A percentile compares a stretch with the other conserved stretches of the same genome.
Conservation (phyloP, 345 rosid genomes). For the Clarkia xantiana region DNA sequence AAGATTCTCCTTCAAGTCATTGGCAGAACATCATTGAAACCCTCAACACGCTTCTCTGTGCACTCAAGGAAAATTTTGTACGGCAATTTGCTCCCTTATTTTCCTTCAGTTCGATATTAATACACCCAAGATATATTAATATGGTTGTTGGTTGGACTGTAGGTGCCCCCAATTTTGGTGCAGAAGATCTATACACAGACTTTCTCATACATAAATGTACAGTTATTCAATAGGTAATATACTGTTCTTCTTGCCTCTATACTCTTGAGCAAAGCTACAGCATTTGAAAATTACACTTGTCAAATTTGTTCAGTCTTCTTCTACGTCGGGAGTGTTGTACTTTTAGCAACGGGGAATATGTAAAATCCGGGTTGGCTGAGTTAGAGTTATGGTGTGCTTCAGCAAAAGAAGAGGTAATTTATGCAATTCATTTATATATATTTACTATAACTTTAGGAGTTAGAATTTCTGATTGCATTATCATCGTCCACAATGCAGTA, state of each 20-base stretch:
- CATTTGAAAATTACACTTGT: no score
- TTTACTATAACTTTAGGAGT: no score
- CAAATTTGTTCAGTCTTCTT: slow-evolving; percentile 46
- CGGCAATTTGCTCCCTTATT: slow-evolving; percentile 10
- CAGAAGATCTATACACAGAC: slow-evolving; percentile 90
- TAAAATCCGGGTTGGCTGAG: slow-evolving; percentile 91
- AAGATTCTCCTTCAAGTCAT: slow-evolving; percentile 71
- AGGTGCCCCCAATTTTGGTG: slow-evolving; percentile 89
- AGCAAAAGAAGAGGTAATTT: slow-evolving; percentile 64
- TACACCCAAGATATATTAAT: background rate
- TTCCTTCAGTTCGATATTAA: background rate
- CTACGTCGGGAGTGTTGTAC: slow-evolving; percentile 96
- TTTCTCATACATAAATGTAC: slow-evolving; percentile 81
- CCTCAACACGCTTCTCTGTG: slow-evolving; percentile 61
- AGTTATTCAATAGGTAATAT: slow-evolving; percentile 72
- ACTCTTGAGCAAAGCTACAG: no score
- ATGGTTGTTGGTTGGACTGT: slow-evolving; percentile 11
- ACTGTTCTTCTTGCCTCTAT: background rate
- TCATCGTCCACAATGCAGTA: slow-evolving; percentile 31
- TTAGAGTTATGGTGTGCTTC: slow-evolving; percentile 90
- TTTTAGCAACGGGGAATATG: slow-evolving; percentile 92
- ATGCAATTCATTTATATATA: background rate
- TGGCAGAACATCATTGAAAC: slow-evolving; percentile 94
- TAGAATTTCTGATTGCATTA: no score
- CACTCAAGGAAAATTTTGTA: slow-evolving; percentile 80